Base-by-base conservation (phyloP, 2,329 filamentous ascomycete genomes). In the Alternaria metachromatica region DNA sequence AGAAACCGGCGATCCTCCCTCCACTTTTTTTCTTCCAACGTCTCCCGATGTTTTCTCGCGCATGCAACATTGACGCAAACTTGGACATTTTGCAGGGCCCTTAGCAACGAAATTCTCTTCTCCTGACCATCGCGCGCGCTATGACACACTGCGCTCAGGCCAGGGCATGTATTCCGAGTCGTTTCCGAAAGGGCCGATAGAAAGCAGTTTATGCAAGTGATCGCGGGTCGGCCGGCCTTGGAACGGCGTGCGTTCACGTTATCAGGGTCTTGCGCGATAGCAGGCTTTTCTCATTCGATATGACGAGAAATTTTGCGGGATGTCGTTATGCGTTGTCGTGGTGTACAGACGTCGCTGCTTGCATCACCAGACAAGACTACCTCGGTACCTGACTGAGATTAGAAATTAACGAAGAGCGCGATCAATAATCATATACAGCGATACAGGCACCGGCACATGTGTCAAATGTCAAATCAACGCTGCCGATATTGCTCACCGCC, bases 101-200 rank as follows among this genome's bases (percentile, higher is more conserved):
- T 12, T 20, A 41, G 37, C 37, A n/a, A 26, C 13, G 20, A n/a
- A 28, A 18, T 50, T 49, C 30, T 50, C 33, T 13, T 49, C 30
- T 25, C n/a, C 9, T 48, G 48, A 30, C 48, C 41, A 58, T 30
- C 12, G 21, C 12, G 10, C 13, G 30, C 60, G 30, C 60, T 55
- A 62, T 41, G 60, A 58, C 49, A 59, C 33, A 59, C 15, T 41
- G 30, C 30, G 28, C 46, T 15, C 23, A 18, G 49, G 9, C 55
- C 41, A 59, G 30, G 55, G 55, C 60, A 62, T 62, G 60, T 62
- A 33, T 55, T 50, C 49, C 58, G 49, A 50, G 33, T 48, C 18
- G 21, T 20, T 43, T 41, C 28, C 18, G 46, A 57, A 64, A 64
- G 63, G 70, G 56, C 64, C 64, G 62, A 68, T 66, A 62, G 48